A percentile compares a stretch with the other conserved stretches of the same genome.
phyloP scores from a whole-genome alignment of 2,329 filamentous ascomycete species.

The Ciborinia camelliae region DNA sequence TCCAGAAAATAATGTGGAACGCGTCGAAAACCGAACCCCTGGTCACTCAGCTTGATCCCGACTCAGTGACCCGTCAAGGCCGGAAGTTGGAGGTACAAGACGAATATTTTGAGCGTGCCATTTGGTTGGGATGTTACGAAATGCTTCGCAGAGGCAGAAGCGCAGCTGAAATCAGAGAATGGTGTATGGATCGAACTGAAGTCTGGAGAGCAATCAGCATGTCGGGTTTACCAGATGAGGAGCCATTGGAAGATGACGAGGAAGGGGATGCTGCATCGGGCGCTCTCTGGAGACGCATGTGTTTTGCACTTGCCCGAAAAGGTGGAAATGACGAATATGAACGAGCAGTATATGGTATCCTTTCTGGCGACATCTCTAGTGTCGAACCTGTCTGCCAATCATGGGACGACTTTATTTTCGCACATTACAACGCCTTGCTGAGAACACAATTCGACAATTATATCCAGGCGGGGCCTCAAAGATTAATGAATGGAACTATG shows the following conservation, averaged over 20 bases:
- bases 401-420: slow-evolving; percentile 86
- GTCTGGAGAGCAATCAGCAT: slow-evolving; percentile 85
- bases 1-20: slow-evolving; percentile 54
- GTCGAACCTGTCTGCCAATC: slow-evolving; percentile 72
- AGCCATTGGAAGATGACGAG: slow-evolving; percentile 44
- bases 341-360: slow-evolving; percentile 81
- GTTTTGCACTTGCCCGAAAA: slow-evolving; percentile 66
- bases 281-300: slow-evolving; percentile 74
- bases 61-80: slow-evolving; percentile 77
- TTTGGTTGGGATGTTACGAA: slow-evolving; percentile 93
- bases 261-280: slow-evolving; percentile 47
- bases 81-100: slow-evolving; percentile 77
- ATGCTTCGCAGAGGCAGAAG: slow-evolving; percentile 81
- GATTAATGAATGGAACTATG: slow-evolving; percentile 51
- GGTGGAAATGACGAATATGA: slow-evolving; percentile 74
- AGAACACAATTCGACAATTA: slow-evolving; percentile 76
- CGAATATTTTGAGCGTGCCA: slow-evolving; percentile 81
- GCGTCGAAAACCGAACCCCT: slow-evolving; percentile 60
- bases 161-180: slow-evolving; percentile 71
- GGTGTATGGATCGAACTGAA: slow-evolving; percentile 83
- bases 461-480: slow-evolving; percentile 52
- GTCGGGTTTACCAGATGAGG: slow-evolving; percentile 64
- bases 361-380: slow-evolving; percentile 79
- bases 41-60: slow-evolving; percentile 87
- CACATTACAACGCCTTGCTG: slow-evolving; percentile 81